Evolutionary conservation across 169 alveolate genomes (phyloP).

Genomic region (Plasmodium relictum): DNA sequence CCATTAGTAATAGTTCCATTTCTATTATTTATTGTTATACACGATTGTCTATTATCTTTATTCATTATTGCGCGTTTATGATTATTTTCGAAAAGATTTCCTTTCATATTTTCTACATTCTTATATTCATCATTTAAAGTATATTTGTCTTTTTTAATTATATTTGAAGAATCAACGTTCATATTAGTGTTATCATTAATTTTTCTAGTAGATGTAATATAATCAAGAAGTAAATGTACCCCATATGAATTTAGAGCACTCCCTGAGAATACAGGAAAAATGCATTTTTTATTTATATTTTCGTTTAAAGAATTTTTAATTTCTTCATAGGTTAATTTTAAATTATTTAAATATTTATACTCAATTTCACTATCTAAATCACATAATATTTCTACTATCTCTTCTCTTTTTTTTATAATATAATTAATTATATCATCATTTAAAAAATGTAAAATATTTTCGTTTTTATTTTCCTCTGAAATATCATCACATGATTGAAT

Average conservation of each 20-base stretch:
- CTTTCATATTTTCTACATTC: background rate
- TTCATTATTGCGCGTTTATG: background rate
- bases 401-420: slow-evolving; percentile 63
- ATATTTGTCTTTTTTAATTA: background rate
- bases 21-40: background rate
- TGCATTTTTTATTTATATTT: slow-evolving; percentile 20
- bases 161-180: no score
- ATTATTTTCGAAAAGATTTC: background rate
- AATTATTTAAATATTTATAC: slow-evolving; percentile 59
- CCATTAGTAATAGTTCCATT: background rate
- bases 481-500: slow-evolving; percentile 10
- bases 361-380: slow-evolving; percentile 58
- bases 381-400: slow-evolving; percentile 57
- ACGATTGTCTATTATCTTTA: background rate
- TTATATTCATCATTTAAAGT: background rate
- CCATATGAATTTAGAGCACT: slow-evolving; percentile 72
- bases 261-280: slow-evolving; percentile 64
- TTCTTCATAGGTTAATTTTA: slow-evolving; percentile 19
- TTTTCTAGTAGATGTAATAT: slow-evolving; percentile 9
- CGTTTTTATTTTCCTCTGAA: background rate
- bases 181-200: background rate
- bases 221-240: slow-evolving; percentile 57
- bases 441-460: slow-evolving; percentile 1
- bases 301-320: slow-evolving; percentile 13
- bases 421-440: slow-evolving; percentile 21